Conservation (phyloP, 306 rosid genomes). For the Prunus mongolica region DNA sequence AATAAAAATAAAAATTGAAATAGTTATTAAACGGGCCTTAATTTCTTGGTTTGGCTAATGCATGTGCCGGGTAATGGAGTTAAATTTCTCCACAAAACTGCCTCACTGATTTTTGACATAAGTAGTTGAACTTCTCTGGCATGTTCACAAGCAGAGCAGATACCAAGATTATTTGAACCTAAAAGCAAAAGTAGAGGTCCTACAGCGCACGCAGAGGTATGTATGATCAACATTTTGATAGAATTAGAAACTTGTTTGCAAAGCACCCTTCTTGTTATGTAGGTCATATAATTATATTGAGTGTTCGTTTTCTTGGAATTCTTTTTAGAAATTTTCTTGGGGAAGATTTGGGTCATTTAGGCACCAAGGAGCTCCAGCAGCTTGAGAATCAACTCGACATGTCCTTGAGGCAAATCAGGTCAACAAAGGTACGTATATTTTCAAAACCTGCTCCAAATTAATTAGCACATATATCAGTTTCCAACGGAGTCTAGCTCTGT, state of each 20-base stretch:
- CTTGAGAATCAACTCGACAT: conserved; percentile 60
- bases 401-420: conserved; percentile 58
- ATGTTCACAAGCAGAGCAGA: conserved; percentile 38
- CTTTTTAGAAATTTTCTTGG: conserved; percentile 56
- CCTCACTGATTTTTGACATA: neutral
- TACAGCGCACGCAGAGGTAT: conserved; percentile 72
- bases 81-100: neutral
- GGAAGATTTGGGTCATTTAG: conserved; percentile 61
- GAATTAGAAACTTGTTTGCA: neutral
- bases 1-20: no score
- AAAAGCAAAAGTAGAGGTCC: conserved; percentile 54
- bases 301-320: neutral
- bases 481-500: rapidly evolving
- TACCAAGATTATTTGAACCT: conserved; percentile 70
- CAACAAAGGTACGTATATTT: conserved; percentile 51
- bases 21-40: no score
- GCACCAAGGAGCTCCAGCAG: conserved; percentile 51
- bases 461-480: no score
- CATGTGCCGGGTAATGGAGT: no score
- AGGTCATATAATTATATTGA: no score
- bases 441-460: conserved; percentile 3
- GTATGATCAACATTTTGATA: neutral
- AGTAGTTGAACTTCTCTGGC: neutral
- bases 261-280: no score
- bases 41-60: no score